Base-by-base conservation (phyloP, 768 basidiomycete genomes). In the Pleurotus giganteus region DNA sequence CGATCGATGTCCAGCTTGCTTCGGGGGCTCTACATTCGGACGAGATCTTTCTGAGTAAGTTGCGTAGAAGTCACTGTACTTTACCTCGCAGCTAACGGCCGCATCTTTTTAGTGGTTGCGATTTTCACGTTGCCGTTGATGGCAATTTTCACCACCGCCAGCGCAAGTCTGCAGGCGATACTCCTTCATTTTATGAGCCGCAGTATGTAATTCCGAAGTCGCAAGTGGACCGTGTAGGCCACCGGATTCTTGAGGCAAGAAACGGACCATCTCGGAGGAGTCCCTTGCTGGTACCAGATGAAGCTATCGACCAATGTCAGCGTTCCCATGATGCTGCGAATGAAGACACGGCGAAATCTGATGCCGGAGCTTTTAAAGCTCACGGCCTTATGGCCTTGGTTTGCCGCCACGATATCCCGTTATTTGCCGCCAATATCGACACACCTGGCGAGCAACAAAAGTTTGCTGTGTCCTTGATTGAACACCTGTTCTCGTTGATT, bases 381-480 rank as follows among this genome's bases (percentile, higher is more conserved):
- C 63, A 59, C 2, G 71, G 75, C 0, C 47, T 73, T 12, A 76
- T 77, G 69, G 69, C 67, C 0, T 57, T 76, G 0, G 68, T 73
- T 0, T 77, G 74, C 56, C 54, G 65, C 0, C 74, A 76, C 34
- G 67, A 74, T 37, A 67, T 72, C 7, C 67, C 69, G 0, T 49
- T 76, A 0, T 70, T 71, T 23, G 54, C 74, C 2, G 68, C 69
- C 17, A 75, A 79, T 47, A 74, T 79, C 15, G 67, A 71, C 54
- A 63, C 71, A 1, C 64, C 71, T 11, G 70, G 74, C 3, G 68
- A 76, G 53, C 60, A 73, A 55, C 71, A 76, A 47, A 67, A 74
- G 19, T 76, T 70, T 57, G 63, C 66, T 19, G 59, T 77, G 3
- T 61, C 72, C 0, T 60, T 75, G 0, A 56, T 77, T 4, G 53